Evolutionary conservation across 2,329 filamentous ascomycete genomes (phyloP).

Genomic region (Emmonsia crescens): DNA sequence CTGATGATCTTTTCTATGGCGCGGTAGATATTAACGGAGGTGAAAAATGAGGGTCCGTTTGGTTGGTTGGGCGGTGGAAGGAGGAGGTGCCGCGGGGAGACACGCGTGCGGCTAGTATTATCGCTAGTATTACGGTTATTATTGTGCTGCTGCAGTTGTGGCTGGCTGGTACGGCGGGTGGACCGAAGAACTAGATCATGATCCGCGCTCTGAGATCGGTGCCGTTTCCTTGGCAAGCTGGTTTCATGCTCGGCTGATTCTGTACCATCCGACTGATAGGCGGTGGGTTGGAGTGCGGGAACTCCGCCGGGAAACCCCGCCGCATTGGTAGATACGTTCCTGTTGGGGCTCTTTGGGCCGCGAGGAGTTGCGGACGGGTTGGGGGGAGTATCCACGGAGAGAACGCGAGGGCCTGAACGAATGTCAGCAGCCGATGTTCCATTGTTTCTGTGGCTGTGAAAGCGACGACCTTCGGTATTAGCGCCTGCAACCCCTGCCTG

Average conservation of each 20-base stretch:
- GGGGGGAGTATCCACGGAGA: constrained; percentile 28
- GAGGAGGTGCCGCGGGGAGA: constrained; percentile 23
- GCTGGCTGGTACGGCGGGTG: constrained; percentile 19
- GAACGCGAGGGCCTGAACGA: constrained; percentile 26
- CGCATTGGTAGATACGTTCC: constrained; percentile 4
- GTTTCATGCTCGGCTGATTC: neutral
- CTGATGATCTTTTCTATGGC: constrained; percentile 35
- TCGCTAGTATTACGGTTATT: constrained; percentile 7
- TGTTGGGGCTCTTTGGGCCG: constrained; percentile 14
- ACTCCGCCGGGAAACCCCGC: neutral
- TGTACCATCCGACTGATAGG: constrained; percentile 1
- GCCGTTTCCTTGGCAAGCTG: neutral
- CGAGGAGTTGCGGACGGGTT: constrained; percentile 15
- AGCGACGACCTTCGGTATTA: constrained; percentile 37
- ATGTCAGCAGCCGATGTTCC: constrained; percentile 21
- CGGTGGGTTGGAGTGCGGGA: constrained; percentile 2
- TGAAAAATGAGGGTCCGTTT: constrained; percentile 18
- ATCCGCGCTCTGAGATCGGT: neutral
- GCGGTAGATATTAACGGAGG: constrained; percentile 16
- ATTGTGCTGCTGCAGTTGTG: constrained; percentile 12
- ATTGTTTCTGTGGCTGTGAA: constrained; percentile 23
- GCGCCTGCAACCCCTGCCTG: constrained; percentile 37
- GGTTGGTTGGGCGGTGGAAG: constrained; percentile 33
- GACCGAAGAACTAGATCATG: constrained; percentile 11
- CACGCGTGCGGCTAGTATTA: neutral